A percentile compares a stretch with the other conserved stretches of the same genome.
These are phyloP conservation scores for Sphenostylis stenocarpa DNA, from an alignment of 306 rosid genomes.

Conservation along the genomic window DNA sequence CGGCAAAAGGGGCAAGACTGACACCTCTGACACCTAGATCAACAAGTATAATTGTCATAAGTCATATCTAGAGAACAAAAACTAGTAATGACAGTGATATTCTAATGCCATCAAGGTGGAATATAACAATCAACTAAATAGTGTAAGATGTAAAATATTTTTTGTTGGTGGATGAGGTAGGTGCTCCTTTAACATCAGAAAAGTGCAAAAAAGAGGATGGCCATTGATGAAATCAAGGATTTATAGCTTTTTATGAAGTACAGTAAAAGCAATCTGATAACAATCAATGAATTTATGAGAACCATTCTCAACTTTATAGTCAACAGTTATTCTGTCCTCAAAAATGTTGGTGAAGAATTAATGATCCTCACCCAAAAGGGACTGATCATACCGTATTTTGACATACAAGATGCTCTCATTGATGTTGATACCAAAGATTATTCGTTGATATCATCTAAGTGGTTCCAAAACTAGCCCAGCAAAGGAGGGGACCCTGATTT, in stretches of 20 bases:
- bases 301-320: neutral
- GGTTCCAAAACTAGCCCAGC: neutral
- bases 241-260: conserved; percentile 31
- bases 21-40: conserved; percentile 69
- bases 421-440: conserved; percentile 4
- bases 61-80: conserved; percentile 1
- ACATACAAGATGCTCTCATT: neutral
- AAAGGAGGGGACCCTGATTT: conserved; percentile 10
- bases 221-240: conserved; percentile 5
- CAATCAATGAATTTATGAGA: conserved; percentile 3
- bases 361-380: neutral
- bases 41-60: conserved; percentile 17
- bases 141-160: neutral
- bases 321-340: neutral
- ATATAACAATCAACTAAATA: conserved; percentile 10
- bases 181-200: neutral
- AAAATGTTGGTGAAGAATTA: conserved; percentile 11
- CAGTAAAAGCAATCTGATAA: conserved; percentile 20
- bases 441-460: conserved; percentile 1
- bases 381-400: neutral
- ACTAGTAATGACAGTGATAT: neutral
- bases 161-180: neutral
- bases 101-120: neutral
- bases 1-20: conserved; percentile 94
- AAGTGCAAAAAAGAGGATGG: neutral